phyloP scores from a whole-genome alignment of 2,329 filamentous ascomycete genomes.

The Arthrobotrys iridis region DNA sequence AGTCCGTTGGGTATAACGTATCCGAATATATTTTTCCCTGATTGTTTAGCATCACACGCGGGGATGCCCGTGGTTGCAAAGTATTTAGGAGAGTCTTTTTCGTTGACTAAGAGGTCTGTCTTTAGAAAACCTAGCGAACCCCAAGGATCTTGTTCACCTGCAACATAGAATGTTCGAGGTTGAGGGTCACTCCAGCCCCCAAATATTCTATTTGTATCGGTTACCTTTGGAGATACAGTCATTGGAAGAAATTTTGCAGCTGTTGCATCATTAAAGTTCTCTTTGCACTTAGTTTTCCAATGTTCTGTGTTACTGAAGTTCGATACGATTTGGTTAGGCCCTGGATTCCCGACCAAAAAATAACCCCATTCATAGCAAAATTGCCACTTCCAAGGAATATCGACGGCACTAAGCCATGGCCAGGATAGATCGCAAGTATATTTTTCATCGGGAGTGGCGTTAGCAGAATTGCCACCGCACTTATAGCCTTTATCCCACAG shows the following conservation, averaged over 20 bases:
- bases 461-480: slow-evolving; percentile 61
- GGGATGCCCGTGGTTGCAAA: slow-evolving; percentile 62
- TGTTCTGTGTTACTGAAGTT: slow-evolving; percentile 64
- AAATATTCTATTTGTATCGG: slow-evolving; percentile 63
- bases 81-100: slow-evolving; percentile 62
- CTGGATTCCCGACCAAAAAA: slow-evolving; percentile 65
- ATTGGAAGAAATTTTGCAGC: slow-evolving; percentile 62
- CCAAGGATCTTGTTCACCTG: slow-evolving; percentile 68
- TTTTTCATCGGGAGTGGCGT: neutral
- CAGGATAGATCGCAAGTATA: neutral
- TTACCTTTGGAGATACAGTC: slow-evolving; percentile 60
- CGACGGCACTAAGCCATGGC: neutral
- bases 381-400: slow-evolving; percentile 57
- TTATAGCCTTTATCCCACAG: neutral
- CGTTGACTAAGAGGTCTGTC: slow-evolving; percentile 57
- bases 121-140: slow-evolving; percentile 63
- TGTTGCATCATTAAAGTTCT: slow-evolving; percentile 64
- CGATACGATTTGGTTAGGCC: slow-evolving; percentile 64
- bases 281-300: slow-evolving; percentile 64
- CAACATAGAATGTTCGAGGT: slow-evolving; percentile 55
- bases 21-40: slow-evolving; percentile 64
- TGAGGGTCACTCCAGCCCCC: slow-evolving; percentile 64
- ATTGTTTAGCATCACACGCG: slow-evolving; percentile 62
- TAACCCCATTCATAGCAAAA: slow-evolving; percentile 68
- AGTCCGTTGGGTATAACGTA: slow-evolving; percentile 64